These are phyloP conservation scores for Allomyces arbusculus DNA, from an alignment of 192 early-diverging fungal genomes.

Conservation along the genomic window DNA sequence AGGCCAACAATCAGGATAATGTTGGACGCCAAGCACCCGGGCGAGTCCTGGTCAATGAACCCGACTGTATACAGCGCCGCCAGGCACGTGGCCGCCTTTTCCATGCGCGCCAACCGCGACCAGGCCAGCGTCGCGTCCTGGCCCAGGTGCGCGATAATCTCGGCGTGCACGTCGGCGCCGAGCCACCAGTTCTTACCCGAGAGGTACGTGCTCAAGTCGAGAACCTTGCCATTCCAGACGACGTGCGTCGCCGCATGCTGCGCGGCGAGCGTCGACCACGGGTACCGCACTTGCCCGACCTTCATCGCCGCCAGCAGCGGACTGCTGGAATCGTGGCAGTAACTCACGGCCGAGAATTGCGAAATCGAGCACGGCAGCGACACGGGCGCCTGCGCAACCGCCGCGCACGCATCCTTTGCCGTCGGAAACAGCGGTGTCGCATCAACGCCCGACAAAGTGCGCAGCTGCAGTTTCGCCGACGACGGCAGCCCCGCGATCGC, in stretches of 20 bases:
- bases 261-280: constrained; percentile 36
- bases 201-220: constrained; percentile 35
- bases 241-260: constrained; percentile 24
- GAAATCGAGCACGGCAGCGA: neutral
- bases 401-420: neutral
- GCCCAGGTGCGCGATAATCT: constrained; percentile 7
- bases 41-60: constrained; percentile 5
- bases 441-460: neutral
- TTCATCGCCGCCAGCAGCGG: constrained; percentile 3
- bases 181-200: constrained; percentile 3
- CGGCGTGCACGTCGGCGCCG: constrained; percentile 5
- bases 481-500: neutral
- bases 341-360: neutral
- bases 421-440: neutral
- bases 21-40: constrained; percentile 15
- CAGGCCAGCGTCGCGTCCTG: constrained; percentile 8
- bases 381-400: neutral
- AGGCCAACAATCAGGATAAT: constrained; percentile 17
- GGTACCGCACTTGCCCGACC: constrained; percentile 25
- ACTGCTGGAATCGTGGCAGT: constrained; percentile 7
- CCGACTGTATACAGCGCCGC: constrained; percentile 10
- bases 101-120: constrained; percentile 2
- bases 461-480: too few relatives aligned
- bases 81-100: constrained; percentile 10
- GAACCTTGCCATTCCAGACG: constrained; percentile 51